Evolutionary conservation across 345 rosid genomes (phyloP).

Genomic region (Abelmoschus esculentus): DNA sequence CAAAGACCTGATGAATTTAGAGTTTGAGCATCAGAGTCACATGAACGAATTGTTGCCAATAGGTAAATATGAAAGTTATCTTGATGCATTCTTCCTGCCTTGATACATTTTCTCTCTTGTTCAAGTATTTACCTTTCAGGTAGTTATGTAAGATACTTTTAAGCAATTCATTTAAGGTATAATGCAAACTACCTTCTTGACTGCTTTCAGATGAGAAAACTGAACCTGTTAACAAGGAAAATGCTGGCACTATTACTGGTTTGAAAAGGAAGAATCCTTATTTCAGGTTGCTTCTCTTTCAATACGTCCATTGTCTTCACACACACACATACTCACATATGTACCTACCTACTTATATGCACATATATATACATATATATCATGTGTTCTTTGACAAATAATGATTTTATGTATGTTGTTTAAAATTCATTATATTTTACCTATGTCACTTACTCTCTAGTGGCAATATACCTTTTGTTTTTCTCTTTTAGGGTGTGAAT

Average conservation of each 20-base stretch:
- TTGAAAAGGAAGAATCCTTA: constrained; percentile 51
- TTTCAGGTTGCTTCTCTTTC: constrained; percentile 42
- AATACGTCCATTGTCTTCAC: neutral
- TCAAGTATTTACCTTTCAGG: neutral
- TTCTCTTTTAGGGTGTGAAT: neutral
- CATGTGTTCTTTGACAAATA: neutral
- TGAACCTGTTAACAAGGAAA: constrained; percentile 26
- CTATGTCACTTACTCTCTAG: neutral
- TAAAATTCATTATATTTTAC: neutral
- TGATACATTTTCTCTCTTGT: constrained; percentile 11
- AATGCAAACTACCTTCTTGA: constrained; percentile 8
- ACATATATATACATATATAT: neutral
- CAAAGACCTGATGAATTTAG: constrained; percentile 19
- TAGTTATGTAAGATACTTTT: constrained; percentile 2
- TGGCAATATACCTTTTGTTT: neutral
- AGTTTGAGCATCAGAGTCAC: constrained; percentile 22
- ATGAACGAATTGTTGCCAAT: constrained; percentile 20
- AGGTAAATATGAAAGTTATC: constrained; percentile 26
- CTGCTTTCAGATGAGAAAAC: constrained; percentile 39
- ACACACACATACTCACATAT: neutral
- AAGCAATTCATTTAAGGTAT: constrained; percentile 7
- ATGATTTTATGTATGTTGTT: neutral
- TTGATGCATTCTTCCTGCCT: constrained; percentile 6
- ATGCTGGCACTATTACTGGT: constrained; percentile 34
- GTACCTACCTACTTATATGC: neutral